A percentile compares a stretch with the other conserved stretches of the same genome.
Conservation (phyloP, 768 basidiomycete genomes). For the Suillus subaureus region DNA sequence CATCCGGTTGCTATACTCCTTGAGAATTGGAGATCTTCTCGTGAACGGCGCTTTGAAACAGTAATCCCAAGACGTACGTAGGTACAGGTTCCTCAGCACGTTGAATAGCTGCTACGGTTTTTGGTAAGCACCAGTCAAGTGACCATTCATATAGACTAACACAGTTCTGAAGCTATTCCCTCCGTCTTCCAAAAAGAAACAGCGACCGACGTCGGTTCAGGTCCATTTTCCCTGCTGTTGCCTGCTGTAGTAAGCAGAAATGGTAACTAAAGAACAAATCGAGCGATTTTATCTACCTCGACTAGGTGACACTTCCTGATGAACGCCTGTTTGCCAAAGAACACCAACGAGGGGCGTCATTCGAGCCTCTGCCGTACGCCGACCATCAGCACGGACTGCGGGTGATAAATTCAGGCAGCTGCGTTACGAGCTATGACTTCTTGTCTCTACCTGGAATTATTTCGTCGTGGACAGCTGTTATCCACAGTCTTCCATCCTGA, state of each 20-base stretch:
- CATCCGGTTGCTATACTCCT: too few species aligned
- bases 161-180: background rate
- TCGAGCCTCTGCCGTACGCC: background rate
- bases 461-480: background rate
- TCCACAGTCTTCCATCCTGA: background rate
- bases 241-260: background rate
- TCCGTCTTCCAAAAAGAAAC: background rate
- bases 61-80: background rate
- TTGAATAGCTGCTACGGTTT: background rate
- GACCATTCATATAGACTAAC: background rate
- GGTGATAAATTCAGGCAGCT: background rate
- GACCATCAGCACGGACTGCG: background rate
- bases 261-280: background rate
- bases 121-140: background rate
- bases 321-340: constrained; percentile 2
- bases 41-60: background rate
- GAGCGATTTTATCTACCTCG: background rate
- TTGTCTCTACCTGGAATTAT: background rate
- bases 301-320: background rate
- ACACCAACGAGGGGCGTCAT: background rate
- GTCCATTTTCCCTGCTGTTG: background rate
- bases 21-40: background rate
- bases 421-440: background rate
- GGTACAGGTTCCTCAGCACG: background rate
- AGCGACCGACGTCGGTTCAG: too few species aligned